phyloP scores from a whole-genome alignment of 78 protist genomes.

The Dictyostelium brefeldianum region DNA sequence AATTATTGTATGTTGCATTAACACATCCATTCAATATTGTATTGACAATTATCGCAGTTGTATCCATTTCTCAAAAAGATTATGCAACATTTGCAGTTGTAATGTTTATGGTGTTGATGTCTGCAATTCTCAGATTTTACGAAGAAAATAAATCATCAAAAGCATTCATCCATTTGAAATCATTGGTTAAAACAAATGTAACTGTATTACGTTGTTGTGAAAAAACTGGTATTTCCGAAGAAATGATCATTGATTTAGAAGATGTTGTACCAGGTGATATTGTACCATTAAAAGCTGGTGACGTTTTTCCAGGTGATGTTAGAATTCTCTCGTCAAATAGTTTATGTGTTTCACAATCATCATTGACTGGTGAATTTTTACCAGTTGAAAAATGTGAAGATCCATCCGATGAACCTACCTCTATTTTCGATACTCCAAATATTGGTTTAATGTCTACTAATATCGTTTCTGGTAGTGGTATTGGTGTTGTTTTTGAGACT shows the following conservation, averaged over 20 bases:
- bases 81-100: slow-evolving; percentile 66
- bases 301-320: slow-evolving; percentile 83
- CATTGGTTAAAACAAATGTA: slow-evolving; percentile 56
- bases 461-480: slow-evolving; percentile 81
- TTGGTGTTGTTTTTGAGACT: slow-evolving; percentile 76
- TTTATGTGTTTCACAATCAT: slow-evolving; percentile 76
- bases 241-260: slow-evolving; percentile 43
- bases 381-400: slow-evolving; percentile 75
- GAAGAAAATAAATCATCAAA: slow-evolving; percentile 78
- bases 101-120: slow-evolving; percentile 69
- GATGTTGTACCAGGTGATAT: slow-evolving; percentile 82
- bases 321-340: slow-evolving; percentile 72
- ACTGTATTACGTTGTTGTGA: slow-evolving; percentile 47
- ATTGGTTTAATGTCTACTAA: slow-evolving; percentile 79
- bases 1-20: slow-evolving; percentile 50
- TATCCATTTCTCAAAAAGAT: slow-evolving; percentile 56
- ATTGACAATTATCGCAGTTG: slow-evolving; percentile 72
- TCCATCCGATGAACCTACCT: slow-evolving; percentile 43
- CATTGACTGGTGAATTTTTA: slow-evolving; percentile 85
- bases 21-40: slow-evolving; percentile 82
- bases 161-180: slow-evolving; percentile 77
- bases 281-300: slow-evolving; percentile 81
- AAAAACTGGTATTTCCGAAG: background rate
- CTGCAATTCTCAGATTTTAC: slow-evolving; percentile 71
- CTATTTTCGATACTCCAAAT: slow-evolving; percentile 77